phyloP scores from a whole-genome alignment of 495 filamentous ascomycete species.

The Schizothecium vesticola region DNA sequence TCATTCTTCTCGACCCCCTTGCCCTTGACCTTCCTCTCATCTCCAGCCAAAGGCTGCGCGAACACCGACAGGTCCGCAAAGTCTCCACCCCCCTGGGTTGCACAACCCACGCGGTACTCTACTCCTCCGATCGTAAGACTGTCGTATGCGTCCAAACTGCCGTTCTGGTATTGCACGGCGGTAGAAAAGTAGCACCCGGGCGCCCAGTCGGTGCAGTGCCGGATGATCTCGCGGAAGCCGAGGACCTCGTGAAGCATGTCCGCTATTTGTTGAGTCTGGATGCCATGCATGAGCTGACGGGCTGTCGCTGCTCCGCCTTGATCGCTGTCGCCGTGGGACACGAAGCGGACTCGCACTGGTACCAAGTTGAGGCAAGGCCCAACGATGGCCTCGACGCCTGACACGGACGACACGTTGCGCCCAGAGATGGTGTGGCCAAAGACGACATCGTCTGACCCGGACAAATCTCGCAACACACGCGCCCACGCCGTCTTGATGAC shows the following conservation, averaged over 20 bases:
- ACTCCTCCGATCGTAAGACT: not conserved
- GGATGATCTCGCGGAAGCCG: constrained; percentile 55
- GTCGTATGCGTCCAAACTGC: not conserved
- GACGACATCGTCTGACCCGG: constrained; percentile 42
- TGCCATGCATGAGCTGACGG: constrained; percentile 44
- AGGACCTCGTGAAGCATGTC: constrained; percentile 39
- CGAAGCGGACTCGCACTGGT: constrained; percentile 51
- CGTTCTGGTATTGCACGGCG: constrained; percentile 28
- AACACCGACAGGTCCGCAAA: constrained; percentile 7
- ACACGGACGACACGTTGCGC: constrained; percentile 50
- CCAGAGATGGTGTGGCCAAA: constrained; percentile 53
- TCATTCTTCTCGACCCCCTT: no score
- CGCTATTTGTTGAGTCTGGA: constrained; percentile 56
- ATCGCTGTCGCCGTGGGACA: not conserved
- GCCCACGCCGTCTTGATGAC: constrained; percentile 56
- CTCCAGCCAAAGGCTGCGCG: not conserved
- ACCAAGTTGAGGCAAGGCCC: constrained; percentile 53
- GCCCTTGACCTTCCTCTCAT: not conserved
- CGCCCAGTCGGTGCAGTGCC: constrained; percentile 56
- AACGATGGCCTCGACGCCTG: constrained; percentile 44
- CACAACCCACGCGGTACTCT: constrained; percentile 4
- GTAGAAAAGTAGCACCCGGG: constrained; percentile 23
- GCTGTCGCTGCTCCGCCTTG: constrained; percentile 4
- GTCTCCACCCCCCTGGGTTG: not conserved
- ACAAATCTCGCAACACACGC: constrained; percentile 44